phyloP scores from a whole-genome alignment of 2,329 filamentous ascomycete genomes.

The Proliferodiscus dingleyae region DNA sequence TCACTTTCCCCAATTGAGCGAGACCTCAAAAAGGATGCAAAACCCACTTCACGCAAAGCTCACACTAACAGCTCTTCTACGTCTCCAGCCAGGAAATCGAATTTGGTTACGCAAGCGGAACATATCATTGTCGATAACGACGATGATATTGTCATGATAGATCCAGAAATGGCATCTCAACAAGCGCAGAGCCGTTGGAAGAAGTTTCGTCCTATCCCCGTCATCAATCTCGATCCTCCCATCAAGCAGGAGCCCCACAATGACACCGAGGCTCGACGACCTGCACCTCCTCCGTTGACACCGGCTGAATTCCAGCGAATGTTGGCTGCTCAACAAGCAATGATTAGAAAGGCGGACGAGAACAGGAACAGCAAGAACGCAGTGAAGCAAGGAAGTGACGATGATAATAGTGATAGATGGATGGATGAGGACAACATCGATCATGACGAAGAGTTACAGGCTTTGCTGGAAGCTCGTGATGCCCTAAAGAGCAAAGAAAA shows the following conservation, averaged over 20 bases:
- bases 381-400: background rate
- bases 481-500: conserved; percentile 3
- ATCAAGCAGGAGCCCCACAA: background rate
- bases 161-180: background rate
- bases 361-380: conserved; percentile 7
- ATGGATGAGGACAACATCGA: conserved; percentile 13
- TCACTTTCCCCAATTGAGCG: too few species aligned
- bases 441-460: conserved; percentile 11
- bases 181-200: background rate
- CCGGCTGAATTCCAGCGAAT: background rate
- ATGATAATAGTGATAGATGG: conserved; percentile 17
- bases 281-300: background rate
- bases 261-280: background rate
- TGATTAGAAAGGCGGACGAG: background rate
- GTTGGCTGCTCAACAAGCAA: conserved; percentile 5
- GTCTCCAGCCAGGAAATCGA: background rate
- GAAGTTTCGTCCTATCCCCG: background rate
- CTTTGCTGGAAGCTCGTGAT: background rate
- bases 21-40: too few species aligned
- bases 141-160: background rate
- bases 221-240: background rate
- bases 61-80: too few species aligned
- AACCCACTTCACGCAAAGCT: too few species aligned
- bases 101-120: background rate
- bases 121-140: background rate